Base-by-base conservation (phyloP, 768 basidiomycete genomes). In the Tricholomella constricta region DNA sequence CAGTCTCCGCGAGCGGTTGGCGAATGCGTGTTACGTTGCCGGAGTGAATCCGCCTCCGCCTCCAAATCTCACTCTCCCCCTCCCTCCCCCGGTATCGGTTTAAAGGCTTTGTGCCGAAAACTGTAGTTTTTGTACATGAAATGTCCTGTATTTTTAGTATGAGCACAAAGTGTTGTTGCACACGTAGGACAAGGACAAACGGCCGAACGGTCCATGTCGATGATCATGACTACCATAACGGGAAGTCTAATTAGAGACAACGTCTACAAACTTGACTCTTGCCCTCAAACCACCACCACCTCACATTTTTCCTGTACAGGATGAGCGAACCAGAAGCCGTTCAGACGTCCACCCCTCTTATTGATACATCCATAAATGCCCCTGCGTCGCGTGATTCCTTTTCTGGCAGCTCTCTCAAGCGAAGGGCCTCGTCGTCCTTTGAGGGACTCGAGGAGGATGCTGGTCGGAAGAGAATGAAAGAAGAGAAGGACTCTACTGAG, bases 401-500 rank as follows among this genome's bases (percentile, higher is more conserved):
- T 14, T 34, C 56, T 48, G 48, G 36, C 45, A 34, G 55, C 38
- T 57, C 61, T 26, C 70, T 81, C 48, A 90, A 90, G 69, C 84
- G 88, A 60, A 76, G 78, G 47, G 84, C 81, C 15, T 85, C 86
- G 20, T 70, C 79, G 9, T 79, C 82, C 52, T 84, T 82, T 64
- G 81, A 84, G 54, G 76, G 69, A 45, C 61, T 68, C 31, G 76
- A 75, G 53, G 73, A 64, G 41, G 76, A 79, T 53, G 64, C 70
- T 58, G 80, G 72, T 61, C 75, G 81, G 61, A 89, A 89, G 77
- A 79, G 82, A 65, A 65, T 81, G 62, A 88, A 80, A 66, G 81
- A 82, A 53, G 74, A 72, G 32, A 52, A 48, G n/a, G 68, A 66
- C 31, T 50, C 58, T 41, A 19, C 40, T 20, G 52, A 45, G 9